Base-by-base conservation (phyloP, 176 grass and related monocot species). In the Zoysia pacifica region DNA sequence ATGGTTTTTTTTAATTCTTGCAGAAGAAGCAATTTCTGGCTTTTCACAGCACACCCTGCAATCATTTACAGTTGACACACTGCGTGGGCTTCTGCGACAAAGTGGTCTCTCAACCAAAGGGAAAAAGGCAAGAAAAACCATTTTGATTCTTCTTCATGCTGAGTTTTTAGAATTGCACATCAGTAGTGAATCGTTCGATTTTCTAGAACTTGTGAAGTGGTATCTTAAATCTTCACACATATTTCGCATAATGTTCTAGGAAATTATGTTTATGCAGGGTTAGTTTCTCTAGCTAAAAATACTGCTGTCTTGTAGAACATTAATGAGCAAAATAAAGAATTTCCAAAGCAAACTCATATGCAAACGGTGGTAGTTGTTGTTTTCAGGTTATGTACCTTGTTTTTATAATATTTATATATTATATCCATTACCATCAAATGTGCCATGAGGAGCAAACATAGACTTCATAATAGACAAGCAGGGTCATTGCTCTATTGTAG, bases 71-170 rank as follows among this genome's bases (percentile, higher is more conserved):
- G 92, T 98, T 50, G 95, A 98, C 74, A 89, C 83, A 56, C 66
- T 94, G 52, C 87, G 90, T 74, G 88, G 68, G 43, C 95, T 94
- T 89, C 67, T 98, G 60, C 88, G 91, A 76, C 90, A 94, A 66
- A 93, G 78, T 82, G 88, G 95, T 44, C 90, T 93, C 38, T 81
- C 90, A 7, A 78, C 86, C 28, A 98, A 86, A 87, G 95, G 95
- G 18, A 94, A 92, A 91, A 98, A 94, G 88, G 95, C 52, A 86
- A 90, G 80, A 54, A 37, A 63, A 76, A 59, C 39, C 16, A 62
- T 89, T 43, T 67, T 76, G 39, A 55, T 44, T 28, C 67, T 65
- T 81, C 70, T 73, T 80, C 37, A 67, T 71, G 7, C 48, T 49
- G 44, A 45, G 44, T 45, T 45, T 45, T 45, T 45, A 28, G 28